Conservation (phyloP, 495 filamentous ascomycete genomes). For the Aspergillus hancockii region DNA sequence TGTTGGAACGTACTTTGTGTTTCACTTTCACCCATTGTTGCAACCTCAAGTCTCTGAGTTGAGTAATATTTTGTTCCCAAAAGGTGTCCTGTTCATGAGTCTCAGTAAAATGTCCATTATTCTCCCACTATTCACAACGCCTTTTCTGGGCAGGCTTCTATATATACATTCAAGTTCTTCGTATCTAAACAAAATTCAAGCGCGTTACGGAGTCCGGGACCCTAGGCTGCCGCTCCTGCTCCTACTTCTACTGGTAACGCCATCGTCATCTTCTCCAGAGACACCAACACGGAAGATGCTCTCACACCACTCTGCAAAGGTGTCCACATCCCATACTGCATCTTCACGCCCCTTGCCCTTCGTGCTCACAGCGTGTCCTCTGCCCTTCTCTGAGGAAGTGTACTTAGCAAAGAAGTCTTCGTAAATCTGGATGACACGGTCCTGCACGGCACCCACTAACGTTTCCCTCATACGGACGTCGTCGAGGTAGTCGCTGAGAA, state of each 20-base stretch:
- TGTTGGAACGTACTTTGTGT: no score
- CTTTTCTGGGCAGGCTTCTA: not conserved
- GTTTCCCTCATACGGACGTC: conserved; percentile 63
- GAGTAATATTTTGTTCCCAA: no score
- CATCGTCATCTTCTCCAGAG: conserved; percentile 17
- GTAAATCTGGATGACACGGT: conserved; percentile 59
- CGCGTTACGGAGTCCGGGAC: conserved; percentile 4
- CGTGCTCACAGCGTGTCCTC: conserved; percentile 47
- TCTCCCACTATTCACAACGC: no score
- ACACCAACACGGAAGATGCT: conserved; percentile 57
- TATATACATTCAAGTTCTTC: conserved; percentile 5
- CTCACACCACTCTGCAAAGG: conserved; percentile 60
- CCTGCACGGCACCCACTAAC: conserved; percentile 60
- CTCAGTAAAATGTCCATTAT: no score
- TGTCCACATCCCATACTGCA: conserved; percentile 64
- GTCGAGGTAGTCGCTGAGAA: conserved; percentile 59
- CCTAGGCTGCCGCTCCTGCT: conserved; percentile 19
- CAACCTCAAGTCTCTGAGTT: no score
- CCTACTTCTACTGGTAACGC: conserved; percentile 17
- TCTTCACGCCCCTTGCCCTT: conserved; percentile 65
- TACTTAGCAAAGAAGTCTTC: conserved; percentile 61
- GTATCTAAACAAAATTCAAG: conserved; percentile 5
- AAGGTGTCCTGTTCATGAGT: no score
- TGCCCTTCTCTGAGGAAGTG: conserved; percentile 43
- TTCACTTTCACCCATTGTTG: no score